Percentiles rank a stretch among this genome's conserved stretches.
These are phyloP conservation scores for Diphasiastrum complanatum DNA, from an alignment of 83 land plant species.

Conservation along the genomic window DNA sequence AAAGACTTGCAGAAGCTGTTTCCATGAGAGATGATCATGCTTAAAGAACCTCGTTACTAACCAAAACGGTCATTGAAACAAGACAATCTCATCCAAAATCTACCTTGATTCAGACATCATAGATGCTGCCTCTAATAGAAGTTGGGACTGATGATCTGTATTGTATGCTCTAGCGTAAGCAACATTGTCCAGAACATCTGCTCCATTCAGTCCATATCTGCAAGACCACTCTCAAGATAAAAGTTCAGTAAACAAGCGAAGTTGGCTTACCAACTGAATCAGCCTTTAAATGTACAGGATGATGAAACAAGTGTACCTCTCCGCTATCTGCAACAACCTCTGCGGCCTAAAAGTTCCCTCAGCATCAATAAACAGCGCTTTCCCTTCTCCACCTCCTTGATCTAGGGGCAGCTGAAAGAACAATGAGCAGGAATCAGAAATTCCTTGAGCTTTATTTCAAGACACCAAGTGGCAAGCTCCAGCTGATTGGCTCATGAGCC, in stretches of 20 bases:
- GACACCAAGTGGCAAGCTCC: not conserved
- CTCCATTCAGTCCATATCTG: slow-evolving; percentile 90
- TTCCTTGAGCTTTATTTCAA: not conserved
- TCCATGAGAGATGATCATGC: not conserved
- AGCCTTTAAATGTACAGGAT: no score
- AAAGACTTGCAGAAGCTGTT: not conserved
- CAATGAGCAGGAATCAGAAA: not conserved
- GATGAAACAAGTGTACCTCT: no score
- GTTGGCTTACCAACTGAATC: no score
- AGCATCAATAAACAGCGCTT: slow-evolving; percentile 95
- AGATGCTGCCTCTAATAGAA: slow-evolving; percentile 92
- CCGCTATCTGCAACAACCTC: slow-evolving; percentile 87
- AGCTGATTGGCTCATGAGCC: no score
- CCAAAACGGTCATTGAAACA: not conserved
- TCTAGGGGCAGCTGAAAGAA: slow-evolving; percentile 71
- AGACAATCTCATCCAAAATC: not conserved
- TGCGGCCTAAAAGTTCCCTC: slow-evolving; percentile 97
- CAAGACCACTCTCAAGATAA: no score
- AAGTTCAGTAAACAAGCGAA: no score
- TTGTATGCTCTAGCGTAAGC: slow-evolving; percentile 99
- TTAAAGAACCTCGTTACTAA: not conserved
- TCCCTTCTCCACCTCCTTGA: slow-evolving; percentile 99
- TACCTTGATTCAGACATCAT: slow-evolving; percentile 98
- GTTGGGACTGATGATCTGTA: slow-evolving; percentile 95
- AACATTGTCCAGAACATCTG: slow-evolving; percentile 94